Percentiles rank a stretch among this genome's conserved stretches.
Evolutionary conservation across 768 basidiomycete genomes (phyloP).

Genomic region (Lentinula detonsa): DNA sequence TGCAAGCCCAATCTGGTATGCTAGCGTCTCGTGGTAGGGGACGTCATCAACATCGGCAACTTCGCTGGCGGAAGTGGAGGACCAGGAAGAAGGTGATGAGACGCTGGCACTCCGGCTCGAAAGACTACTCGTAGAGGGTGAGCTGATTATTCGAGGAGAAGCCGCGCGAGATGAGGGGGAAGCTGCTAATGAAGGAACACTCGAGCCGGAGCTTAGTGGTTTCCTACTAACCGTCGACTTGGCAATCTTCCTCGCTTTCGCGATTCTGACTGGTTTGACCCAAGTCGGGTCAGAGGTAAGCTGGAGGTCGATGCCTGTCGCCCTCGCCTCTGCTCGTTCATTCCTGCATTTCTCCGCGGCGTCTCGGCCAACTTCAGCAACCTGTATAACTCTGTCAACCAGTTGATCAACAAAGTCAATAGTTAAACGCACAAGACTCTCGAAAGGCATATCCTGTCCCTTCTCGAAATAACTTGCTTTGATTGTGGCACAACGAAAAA

Average conservation of each 20-base stretch:
- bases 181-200: too few species aligned
- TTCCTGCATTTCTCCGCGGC: background rate
- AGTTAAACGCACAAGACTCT: background rate
- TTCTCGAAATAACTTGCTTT: background rate
- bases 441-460: background rate
- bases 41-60: background rate
- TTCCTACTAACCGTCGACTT: background rate
- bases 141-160: too few species aligned
- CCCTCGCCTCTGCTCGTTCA: background rate
- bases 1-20: background rate
- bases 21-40: background rate
- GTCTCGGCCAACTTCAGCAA: background rate
- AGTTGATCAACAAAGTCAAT: background rate
- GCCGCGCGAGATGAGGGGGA: too few species aligned
- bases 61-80: background rate
- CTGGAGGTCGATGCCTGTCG: background rate
- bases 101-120: too few species aligned
- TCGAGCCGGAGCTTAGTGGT: too few species aligned
- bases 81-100: background rate
- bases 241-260: background rate
- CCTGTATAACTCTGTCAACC: background rate
- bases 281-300: background rate
- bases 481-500: background rate
- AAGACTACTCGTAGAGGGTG: too few species aligned
- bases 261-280: background rate